These are phyloP conservation scores for Kwoniella heveanensis DNA, from an alignment of 768 basidiomycete genomes.

Conservation along the genomic window DNA sequence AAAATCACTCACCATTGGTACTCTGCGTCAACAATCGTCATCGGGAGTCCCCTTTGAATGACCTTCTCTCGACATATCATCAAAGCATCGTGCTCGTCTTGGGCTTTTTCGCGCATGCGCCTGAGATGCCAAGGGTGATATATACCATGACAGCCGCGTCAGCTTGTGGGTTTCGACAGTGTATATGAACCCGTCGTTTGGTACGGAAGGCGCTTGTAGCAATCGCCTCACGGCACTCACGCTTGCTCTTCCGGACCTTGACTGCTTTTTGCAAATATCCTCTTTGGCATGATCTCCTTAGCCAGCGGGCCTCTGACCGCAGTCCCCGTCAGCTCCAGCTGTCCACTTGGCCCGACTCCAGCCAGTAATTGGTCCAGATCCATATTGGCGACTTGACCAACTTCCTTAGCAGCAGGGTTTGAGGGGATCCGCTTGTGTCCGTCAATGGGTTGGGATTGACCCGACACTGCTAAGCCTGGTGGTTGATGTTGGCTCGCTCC, in stretches of 20 bases:
- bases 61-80: conserved; percentile 90
- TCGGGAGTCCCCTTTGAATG: conserved; percentile 87
- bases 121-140: too few species aligned
- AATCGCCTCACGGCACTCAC: conserved; percentile 59
- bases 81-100: conserved; percentile 89
- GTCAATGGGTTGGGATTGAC: background rate
- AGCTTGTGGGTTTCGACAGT: too few species aligned
- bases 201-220: too few species aligned
- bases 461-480: conserved; percentile 34
- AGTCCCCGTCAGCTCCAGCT: conserved; percentile 26
- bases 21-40: conserved; percentile 98
- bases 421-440: conserved; percentile 3
- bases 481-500: conserved; percentile 52
- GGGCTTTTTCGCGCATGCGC: conserved; percentile 74
- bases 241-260: conserved; percentile 73
- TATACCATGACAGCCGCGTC: background rate
- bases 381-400: conserved; percentile 29
- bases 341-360: conserved; percentile 43
- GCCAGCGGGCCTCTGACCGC: conserved; percentile 59
- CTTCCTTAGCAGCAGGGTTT: conserved; percentile 7
- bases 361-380: conserved; percentile 35
- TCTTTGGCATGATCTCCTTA: conserved; percentile 96
- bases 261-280: conserved; percentile 83
- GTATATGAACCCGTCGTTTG: too few species aligned
- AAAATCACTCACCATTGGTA: conserved; percentile 86